Base-by-base conservation (phyloP, 768 basidiomycete species). In the Dendrothele bispora region DNA sequence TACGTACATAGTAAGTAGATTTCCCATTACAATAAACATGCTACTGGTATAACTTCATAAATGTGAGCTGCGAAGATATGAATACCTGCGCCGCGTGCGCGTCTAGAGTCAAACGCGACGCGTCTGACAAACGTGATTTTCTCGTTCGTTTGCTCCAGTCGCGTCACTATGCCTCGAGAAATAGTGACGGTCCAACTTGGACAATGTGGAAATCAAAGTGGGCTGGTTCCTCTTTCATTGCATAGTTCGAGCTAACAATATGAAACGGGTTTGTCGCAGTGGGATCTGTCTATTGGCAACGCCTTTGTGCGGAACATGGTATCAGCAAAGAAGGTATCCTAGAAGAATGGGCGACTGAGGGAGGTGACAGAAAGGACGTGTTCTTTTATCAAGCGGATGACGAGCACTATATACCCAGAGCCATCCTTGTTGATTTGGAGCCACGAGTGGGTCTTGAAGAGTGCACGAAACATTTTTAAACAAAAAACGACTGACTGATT, bases 341-440 rank as follows among this genome's bases (percentile, higher is more conserved):
- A 39, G 95, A 98, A 65, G 95, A 98, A 53, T 95, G 92, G 90
- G 94, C 95, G 5, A 90, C 87, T 1, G 93, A 95, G 58, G 91
- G 90, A 17, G 91, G 91, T 7, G 97, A 99, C 69, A 78, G 97
- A 57, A 99, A 98, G 63, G 97, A 99, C 69, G 95, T 97, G 22
- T 99, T 99, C 71, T 99, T 99, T 73, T 98, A 99, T 65, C 95
- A 98, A 66, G 97, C 97, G n/a, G 97, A 99, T 64, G 97, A 99
- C 61, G 97, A 98, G 65, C 95, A 97, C 60, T 99, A 98, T 67
- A 95, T 99, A 50, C 97, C 97, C 2, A 82, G 97, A 43, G 92
- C 97, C 4, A 95, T 99, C 52, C 78, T 99, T 30, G 84, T 98
- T 51, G 97, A 99, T 68, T 79, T 97, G 22, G 97, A 99, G 63